phyloP scores from a whole-genome alignment of 2,329 filamentous ascomycete genomes.

The Alternaria incomplexa region DNA sequence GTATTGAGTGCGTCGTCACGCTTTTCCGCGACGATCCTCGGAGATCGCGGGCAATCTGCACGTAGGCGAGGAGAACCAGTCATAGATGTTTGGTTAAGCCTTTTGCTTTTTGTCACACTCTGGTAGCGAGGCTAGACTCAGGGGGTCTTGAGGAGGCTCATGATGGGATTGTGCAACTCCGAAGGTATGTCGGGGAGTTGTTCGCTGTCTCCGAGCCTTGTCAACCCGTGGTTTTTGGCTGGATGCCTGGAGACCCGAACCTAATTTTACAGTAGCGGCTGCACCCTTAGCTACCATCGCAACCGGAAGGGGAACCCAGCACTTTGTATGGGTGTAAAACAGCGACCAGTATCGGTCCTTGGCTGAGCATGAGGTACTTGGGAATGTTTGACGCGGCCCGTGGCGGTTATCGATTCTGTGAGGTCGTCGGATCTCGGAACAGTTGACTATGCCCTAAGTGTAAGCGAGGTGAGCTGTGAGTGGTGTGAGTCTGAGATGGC shows the following conservation, averaged over 20 bases:
- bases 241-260: background rate
- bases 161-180: constrained; percentile 4
- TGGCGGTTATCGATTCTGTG: constrained; percentile 7
- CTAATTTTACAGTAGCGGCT: constrained; percentile 7
- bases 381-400: constrained; percentile 4
- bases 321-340: background rate
- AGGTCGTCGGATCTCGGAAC: constrained; percentile 16
- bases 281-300: constrained; percentile 6
- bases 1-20: background rate
- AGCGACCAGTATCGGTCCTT: constrained; percentile 1
- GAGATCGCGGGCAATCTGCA: constrained; percentile 1
- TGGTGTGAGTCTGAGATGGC: constrained; percentile 37
- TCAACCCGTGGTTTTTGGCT: constrained; percentile 8
- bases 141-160: constrained; percentile 19
- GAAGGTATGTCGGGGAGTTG: constrained; percentile 16
- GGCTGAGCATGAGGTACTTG: background rate
- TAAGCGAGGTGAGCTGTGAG: constrained; percentile 6
- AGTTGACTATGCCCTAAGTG: background rate
- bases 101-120: constrained; percentile 6
- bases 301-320: background rate
- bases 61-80: background rate
- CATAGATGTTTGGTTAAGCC: background rate
- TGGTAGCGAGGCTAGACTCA: constrained; percentile 4
- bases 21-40: constrained; percentile 4
- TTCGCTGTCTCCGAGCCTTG: constrained; percentile 16